A percentile compares a stretch with the other conserved stretches of the same genome.
These are phyloP conservation scores for Aegilops umbellulata DNA, from an alignment of 176 grass and related monocot species.

Conservation along the genomic window DNA sequence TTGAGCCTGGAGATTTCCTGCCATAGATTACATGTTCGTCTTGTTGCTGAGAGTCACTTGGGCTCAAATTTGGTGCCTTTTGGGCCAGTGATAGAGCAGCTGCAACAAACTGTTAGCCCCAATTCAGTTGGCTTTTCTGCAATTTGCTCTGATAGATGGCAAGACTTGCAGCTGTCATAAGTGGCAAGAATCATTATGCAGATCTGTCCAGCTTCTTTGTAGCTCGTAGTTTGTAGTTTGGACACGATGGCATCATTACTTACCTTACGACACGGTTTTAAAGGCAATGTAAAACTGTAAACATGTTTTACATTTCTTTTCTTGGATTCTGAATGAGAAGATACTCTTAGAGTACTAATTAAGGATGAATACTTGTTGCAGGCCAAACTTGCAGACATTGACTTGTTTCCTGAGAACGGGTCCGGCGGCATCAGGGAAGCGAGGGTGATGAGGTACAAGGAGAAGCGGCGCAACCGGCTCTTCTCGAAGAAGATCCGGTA, in stretches of 20 bases:
- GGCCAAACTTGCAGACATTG: slow-evolving; percentile 80
- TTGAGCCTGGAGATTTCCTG: slow-evolving; percentile 22
- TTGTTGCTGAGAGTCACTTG: slow-evolving; percentile 31
- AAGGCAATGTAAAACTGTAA: not conserved
- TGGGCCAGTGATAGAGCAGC: slow-evolving; percentile 37
- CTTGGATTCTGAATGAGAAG: slow-evolving; percentile 1
- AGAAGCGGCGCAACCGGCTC: slow-evolving; percentile 84
- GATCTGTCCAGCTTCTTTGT: slow-evolving; percentile 40
- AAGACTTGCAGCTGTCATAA: slow-evolving; percentile 37
- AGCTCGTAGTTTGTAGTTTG: slow-evolving; percentile 30
- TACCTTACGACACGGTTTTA: slow-evolving; percentile 5
- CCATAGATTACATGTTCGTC: slow-evolving; percentile 36
- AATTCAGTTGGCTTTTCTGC: slow-evolving; percentile 42
- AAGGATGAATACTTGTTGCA: slow-evolving; percentile 24
- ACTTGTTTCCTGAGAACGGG: slow-evolving; percentile 66
- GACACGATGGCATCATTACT: slow-evolving; percentile 26
- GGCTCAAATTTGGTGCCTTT: slow-evolving; percentile 35
- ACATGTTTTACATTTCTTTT: not conserved
- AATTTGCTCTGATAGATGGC: slow-evolving; percentile 41
- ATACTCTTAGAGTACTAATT: not conserved
- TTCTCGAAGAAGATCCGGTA: slow-evolving; percentile 99
- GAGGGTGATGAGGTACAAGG: slow-evolving; percentile 94
- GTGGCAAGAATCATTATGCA: slow-evolving; percentile 31
- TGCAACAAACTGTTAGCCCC: slow-evolving; percentile 46
- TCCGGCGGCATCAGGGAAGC: slow-evolving; percentile 77